A percentile compares a stretch with the other conserved stretches of the same genome.
Evolutionary conservation across 257 asterid species (phyloP).

Genomic region (Solanum pinnatisectum): DNA sequence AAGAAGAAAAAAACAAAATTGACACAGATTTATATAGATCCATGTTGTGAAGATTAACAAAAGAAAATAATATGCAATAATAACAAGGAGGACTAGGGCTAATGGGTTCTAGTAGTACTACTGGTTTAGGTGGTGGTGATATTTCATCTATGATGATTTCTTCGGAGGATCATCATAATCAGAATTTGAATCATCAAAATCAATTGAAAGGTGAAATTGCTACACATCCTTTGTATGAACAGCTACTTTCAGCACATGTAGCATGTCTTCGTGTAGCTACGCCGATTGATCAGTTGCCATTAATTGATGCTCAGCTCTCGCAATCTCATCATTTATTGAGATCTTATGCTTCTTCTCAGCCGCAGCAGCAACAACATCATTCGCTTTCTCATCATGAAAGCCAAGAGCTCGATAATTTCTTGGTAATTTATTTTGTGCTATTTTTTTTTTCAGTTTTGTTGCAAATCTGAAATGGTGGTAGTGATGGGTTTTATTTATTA

Average conservation of each 20-base stretch:
- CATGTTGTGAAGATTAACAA: neutral
- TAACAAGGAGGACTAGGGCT: conserved; percentile 28
- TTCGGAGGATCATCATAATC: neutral
- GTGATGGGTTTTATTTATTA: accelerated
- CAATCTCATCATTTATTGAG: conserved; percentile 63
- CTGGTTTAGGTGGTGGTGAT: conserved; percentile 17
- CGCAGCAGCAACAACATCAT: neutral
- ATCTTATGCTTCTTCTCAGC: conserved; percentile 46
- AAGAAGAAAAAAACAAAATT: neutral
- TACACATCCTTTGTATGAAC: conserved; percentile 74
- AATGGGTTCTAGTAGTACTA: conserved; percentile 17
- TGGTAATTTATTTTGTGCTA: conserved; percentile 24
- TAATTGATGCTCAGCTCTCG: conserved; percentile 79
- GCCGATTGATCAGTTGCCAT: conserved; percentile 84
- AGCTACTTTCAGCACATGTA: conserved; percentile 85
- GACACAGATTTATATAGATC: neutral
- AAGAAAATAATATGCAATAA: conserved; percentile 22
- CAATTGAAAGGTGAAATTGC: conserved; percentile 85
- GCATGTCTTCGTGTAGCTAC: conserved; percentile 98
- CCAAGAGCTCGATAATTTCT: conserved; percentile 78
- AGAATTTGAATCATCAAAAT: neutral
- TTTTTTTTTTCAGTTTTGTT: neutral
- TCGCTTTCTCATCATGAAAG: conserved; percentile 49
- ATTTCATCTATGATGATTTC: conserved; percentile 11
- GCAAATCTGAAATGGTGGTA: neutral